These are phyloP conservation scores for Arabis hirsuta DNA, from an alignment of 345 rosid genomes.

Conservation along the genomic window DNA sequence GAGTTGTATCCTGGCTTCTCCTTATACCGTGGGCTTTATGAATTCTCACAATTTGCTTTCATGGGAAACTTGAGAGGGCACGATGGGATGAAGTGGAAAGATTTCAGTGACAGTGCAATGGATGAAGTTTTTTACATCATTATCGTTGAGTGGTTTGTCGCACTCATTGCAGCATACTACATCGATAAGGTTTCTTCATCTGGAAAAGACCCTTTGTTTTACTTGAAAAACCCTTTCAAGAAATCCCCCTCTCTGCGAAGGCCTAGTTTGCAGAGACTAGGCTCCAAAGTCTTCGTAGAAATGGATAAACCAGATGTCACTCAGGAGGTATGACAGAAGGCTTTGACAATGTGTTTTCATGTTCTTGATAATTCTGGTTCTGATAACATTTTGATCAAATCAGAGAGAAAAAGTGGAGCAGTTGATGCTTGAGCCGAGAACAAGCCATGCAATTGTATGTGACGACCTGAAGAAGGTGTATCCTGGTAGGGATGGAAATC, in stretches of 20 bases:
- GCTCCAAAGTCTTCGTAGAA: conserved; percentile 68
- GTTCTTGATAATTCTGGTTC: conserved; percentile 17
- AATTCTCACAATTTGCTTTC: conserved; percentile 68
- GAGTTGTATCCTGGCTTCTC: conserved; percentile 93
- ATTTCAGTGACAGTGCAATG: conserved; percentile 82
- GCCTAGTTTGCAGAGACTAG: conserved; percentile 73
- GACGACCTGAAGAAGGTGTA: conserved; percentile 79
- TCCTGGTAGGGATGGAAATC: conserved; percentile 93
- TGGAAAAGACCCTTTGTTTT: conserved; percentile 60
- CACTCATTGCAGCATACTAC: conserved; percentile 72
- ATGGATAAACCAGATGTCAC: conserved; percentile 87
- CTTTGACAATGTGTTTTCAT: background rate
- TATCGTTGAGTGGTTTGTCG: conserved; percentile 68
- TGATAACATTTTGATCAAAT: background rate
- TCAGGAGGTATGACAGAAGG: conserved; percentile 67
- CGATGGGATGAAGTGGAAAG: conserved; percentile 78
- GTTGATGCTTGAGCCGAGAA: conserved; percentile 60
- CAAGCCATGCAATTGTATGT: conserved; percentile 65
- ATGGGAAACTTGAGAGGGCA: conserved; percentile 61
- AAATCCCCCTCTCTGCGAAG: conserved; percentile 48
- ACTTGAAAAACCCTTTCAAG: conserved; percentile 56
- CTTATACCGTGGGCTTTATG: conserved; percentile 86
- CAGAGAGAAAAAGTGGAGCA: conserved; percentile 84
- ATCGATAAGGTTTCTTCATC: conserved; percentile 63
- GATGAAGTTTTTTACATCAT: conserved; percentile 70